Percentiles rank a stretch among this genome's conserved stretches.
Conservation (phyloP, 225 moss, liverwort and hornwort species). For the Straminergon stramineum region DNA sequence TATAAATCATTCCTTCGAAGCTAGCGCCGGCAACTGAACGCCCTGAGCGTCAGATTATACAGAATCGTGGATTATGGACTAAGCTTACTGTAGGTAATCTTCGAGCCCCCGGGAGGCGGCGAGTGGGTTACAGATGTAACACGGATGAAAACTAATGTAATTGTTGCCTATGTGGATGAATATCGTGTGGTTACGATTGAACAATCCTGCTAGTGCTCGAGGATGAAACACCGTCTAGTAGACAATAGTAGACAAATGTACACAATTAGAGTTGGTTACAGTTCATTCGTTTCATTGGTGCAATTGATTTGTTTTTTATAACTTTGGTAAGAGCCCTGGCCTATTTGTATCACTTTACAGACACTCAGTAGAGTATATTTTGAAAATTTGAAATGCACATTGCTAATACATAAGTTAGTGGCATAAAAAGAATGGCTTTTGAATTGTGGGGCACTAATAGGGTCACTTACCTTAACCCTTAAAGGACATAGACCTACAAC, state of each 20-base stretch:
- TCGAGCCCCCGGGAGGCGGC: no score
- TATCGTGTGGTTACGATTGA: no score
- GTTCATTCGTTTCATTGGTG: neutral
- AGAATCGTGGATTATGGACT: no score
- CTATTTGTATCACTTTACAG: neutral
- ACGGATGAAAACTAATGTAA: no score
- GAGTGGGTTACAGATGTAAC: no score
- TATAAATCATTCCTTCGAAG: neutral
- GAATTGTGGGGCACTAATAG: neutral
- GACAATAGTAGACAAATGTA: no score
- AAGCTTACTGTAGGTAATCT: no score
- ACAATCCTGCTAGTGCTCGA: no score
- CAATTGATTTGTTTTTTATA: neutral
- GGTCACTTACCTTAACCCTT: neutral
- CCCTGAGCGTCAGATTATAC: neutral
- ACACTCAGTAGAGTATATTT: neutral
- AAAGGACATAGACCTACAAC: no score
- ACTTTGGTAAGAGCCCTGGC: neutral
- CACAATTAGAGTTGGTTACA: no score
- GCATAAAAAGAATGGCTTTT: neutral
- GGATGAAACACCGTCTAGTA: no score
- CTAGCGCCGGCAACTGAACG: neutral
- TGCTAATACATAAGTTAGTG: neutral
- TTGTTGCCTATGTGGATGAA: no score
- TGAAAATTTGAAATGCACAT: neutral